Evolutionary conservation across 169 alveolate genomes (phyloP).

Genomic region (Plasmodium malariae): DNA sequence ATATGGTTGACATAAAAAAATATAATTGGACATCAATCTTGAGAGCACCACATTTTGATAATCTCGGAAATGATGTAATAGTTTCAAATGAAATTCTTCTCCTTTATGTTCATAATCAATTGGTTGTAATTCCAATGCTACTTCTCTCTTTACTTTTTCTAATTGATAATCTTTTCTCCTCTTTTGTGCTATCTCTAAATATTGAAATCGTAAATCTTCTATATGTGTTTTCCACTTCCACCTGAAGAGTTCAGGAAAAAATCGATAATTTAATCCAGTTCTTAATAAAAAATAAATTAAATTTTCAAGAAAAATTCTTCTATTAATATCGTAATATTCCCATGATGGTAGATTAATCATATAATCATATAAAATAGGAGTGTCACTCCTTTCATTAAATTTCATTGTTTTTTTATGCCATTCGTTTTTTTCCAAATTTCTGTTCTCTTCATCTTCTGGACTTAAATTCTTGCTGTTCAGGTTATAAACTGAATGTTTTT

Average conservation of each 20-base stretch:
- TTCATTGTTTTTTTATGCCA: conserved; percentile 86
- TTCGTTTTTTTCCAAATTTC: conserved; percentile 71
- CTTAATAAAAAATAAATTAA: conserved; percentile 87
- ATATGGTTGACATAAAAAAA: conserved; percentile 83
- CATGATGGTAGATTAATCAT: conserved; percentile 89
- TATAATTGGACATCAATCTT: conserved; percentile 80
- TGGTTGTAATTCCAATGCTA: conserved; percentile 82
- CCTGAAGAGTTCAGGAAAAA: conserved; percentile 90
- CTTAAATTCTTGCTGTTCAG: conserved; percentile 78
- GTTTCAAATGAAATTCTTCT: conserved; percentile 80
- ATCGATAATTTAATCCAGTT: conserved; percentile 89
- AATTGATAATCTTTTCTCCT: conserved; percentile 79
- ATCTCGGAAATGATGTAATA: conserved; percentile 77
- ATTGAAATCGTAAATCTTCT: conserved; percentile 86
- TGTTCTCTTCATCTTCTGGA: conserved; percentile 81
- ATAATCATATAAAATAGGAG: conserved; percentile 87
- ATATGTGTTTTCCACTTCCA: conserved; percentile 91
- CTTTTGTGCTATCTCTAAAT: conserved; percentile 82
- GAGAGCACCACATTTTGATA: conserved; percentile 79
- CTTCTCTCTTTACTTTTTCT: conserved; percentile 76
- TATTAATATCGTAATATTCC: conserved; percentile 90
- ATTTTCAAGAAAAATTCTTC: conserved; percentile 89
- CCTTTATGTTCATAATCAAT: conserved; percentile 82
- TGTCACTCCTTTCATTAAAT: conserved; percentile 89
- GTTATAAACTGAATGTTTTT: conserved; percentile 86